phyloP scores from a whole-genome alignment of 2,329 filamentous ascomycete genomes.

The Aspergillus quadricinctus region DNA sequence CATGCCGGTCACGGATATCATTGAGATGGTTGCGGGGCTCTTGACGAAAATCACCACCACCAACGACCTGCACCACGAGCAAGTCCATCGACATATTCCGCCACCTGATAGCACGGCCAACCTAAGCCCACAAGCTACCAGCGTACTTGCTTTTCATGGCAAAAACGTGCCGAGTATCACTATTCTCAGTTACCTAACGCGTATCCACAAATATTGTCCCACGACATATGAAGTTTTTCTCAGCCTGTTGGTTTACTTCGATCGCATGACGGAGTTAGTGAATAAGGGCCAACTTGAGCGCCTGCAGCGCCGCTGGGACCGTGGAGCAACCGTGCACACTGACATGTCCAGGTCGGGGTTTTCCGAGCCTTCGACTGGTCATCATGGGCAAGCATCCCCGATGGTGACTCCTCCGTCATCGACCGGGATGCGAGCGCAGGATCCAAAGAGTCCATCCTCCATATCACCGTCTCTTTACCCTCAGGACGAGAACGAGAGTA shows the following conservation, averaged over 20 bases:
- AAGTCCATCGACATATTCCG: constrained; percentile 70
- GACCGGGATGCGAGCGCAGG: constrained; percentile 30
- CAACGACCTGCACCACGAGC: constrained; percentile 91
- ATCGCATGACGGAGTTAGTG: constrained; percentile 95
- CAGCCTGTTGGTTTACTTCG: constrained; percentile 93
- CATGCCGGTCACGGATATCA: constrained; percentile 96
- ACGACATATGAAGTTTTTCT: constrained; percentile 98
- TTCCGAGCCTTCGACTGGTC: constrained; percentile 16
- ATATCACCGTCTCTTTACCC: constrained; percentile 31
- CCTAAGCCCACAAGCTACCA: constrained; percentile 61
- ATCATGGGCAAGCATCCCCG: constrained; percentile 19
- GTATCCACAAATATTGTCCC: constrained; percentile 98
- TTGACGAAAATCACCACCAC: constrained; percentile 96
- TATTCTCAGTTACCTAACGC: constrained; percentile 88
- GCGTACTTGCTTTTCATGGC: constrained; percentile 90
- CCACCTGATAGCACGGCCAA: constrained; percentile 56
- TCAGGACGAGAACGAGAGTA: constrained; percentile 47
- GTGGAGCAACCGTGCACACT: constrained; percentile 11
- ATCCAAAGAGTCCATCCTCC: constrained; percentile 28
- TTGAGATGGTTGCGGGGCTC: constrained; percentile 96
- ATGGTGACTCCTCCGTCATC: constrained; percentile 38
- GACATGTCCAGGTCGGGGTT: constrained; percentile 16
- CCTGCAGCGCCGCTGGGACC: constrained; percentile 34
- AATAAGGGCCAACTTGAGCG: constrained; percentile 73
- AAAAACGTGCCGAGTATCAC: constrained; percentile 98